Percentiles rank a stretch among this genome's conserved stretches.
phyloP scores from a whole-genome alignment of 306 rosid genomes.

The Quercus dentata region DNA sequence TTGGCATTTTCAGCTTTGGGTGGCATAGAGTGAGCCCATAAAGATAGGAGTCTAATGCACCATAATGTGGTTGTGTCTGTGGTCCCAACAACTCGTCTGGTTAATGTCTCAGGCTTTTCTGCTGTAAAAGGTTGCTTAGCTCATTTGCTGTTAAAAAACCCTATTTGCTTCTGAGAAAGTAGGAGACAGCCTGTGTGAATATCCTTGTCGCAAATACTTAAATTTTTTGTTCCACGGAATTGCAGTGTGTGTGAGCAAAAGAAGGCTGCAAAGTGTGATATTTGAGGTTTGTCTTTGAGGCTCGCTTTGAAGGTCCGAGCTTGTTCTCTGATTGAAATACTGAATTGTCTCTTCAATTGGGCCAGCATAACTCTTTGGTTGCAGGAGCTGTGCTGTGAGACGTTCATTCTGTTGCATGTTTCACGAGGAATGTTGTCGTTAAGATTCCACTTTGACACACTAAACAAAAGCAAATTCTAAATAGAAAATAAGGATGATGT shows the following conservation, averaged over 20 bases:
- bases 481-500: not conserved
- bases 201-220: too few relatives aligned
- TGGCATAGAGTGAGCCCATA: constrained; percentile 34
- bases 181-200: not conserved
- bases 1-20: constrained; percentile 15
- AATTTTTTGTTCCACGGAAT: too few relatives aligned
- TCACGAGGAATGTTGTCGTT: not conserved
- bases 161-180: constrained; percentile 17
- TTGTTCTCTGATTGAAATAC: not conserved
- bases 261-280: constrained; percentile 11
- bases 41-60: constrained; percentile 20
- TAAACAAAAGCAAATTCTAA: not conserved
- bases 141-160: constrained; percentile 5
- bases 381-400: not conserved
- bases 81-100: constrained; percentile 37
- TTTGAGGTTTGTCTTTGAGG: constrained; percentile 6
- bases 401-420: not conserved
- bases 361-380: constrained; percentile 19
- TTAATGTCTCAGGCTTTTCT: not conserved
- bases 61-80: constrained; percentile 18
- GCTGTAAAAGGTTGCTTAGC: constrained; percentile 20
- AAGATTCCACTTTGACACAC: not conserved
- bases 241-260: not conserved
- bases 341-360: constrained; percentile 37
- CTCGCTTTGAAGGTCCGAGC: not conserved